A percentile compares a stretch with the other conserved stretches of the same genome.
Evolutionary conservation across 108 stramenopile species (phyloP).

Genomic region (Cyclotella sp.): DNA sequence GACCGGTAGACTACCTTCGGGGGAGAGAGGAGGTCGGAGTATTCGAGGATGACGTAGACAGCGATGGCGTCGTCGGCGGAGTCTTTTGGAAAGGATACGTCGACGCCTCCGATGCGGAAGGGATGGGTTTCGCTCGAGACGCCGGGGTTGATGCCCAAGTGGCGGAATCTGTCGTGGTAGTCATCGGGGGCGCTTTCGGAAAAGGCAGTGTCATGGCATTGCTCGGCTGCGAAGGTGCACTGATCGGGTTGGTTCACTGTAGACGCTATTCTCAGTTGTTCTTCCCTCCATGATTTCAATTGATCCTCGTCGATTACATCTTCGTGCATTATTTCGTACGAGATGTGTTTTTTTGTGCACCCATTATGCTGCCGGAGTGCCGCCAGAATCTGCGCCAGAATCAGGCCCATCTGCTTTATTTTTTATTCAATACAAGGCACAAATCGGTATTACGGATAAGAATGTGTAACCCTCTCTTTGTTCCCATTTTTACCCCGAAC

Average conservation of each 20-base stretch:
- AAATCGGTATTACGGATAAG: too few relatives aligned
- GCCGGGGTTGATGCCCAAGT: neutral
- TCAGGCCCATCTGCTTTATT: too few relatives aligned
- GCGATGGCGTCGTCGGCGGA: constrained; percentile 46
- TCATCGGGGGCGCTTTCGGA: neutral
- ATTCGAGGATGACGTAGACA: constrained; percentile 69
- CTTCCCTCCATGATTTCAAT: constrained; percentile 39
- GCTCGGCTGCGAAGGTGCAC: constrained; percentile 8
- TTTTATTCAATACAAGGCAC: too few relatives aligned
- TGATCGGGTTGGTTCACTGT: constrained; percentile 31
- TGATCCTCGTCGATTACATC: constrained; percentile 5
- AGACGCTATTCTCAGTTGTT: constrained; percentile 52
- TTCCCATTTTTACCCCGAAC: too few relatives aligned
- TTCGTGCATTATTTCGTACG: neutral
- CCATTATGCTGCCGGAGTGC: too few relatives aligned
- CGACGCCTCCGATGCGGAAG: constrained; percentile 69
- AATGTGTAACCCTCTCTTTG: too few relatives aligned
- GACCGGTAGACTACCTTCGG: constrained; percentile 55
- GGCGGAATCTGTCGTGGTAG: neutral
- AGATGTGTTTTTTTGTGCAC: too few relatives aligned
- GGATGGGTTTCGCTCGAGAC: neutral
- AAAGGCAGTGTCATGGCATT: neutral
- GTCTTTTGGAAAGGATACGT: constrained; percentile 57
- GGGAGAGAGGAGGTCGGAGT: constrained; percentile 3
- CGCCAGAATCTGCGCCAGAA: too few relatives aligned